Conservation (phyloP, 257 asterid genomes). For the Rauvolfia tetraphylla region DNA sequence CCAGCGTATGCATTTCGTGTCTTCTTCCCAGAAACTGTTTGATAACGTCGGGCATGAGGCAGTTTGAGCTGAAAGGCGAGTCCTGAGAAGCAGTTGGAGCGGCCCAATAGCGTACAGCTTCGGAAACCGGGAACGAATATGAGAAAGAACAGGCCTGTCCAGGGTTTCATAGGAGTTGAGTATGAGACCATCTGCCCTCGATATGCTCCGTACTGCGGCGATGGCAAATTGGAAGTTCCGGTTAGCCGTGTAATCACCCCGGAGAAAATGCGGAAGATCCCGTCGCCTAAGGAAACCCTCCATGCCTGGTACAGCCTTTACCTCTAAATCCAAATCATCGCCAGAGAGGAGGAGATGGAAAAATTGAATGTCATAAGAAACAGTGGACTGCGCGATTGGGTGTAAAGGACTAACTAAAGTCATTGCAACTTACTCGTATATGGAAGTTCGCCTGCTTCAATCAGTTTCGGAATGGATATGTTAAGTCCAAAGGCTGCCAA, state of each 20-base stretch:
- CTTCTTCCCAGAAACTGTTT: constrained; percentile 30
- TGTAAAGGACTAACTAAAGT: not conserved
- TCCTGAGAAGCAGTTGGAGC: constrained; percentile 11
- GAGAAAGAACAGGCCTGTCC: constrained; percentile 9
- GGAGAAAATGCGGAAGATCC: constrained; percentile 24
- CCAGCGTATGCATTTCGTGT: constrained; percentile 27
- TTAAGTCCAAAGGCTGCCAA: constrained; percentile 14
- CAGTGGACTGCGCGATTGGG: not conserved
- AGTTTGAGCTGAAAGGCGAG: not conserved
- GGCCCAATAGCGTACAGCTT: constrained; percentile 22
- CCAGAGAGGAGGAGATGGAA: constrained; percentile 1
- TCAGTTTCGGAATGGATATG: constrained; percentile 14
- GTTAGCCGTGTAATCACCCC: not conserved
- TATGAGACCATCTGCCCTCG: constrained; percentile 21
- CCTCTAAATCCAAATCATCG: constrained; percentile 8
- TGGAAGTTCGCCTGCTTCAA: constrained; percentile 21
- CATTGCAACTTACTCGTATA: constrained; percentile 9
- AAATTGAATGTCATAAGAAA: not conserved
- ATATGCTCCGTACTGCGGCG: not conserved
- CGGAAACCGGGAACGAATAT: constrained; percentile 1
- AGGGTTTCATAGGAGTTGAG: constrained; percentile 25
- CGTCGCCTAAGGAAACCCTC: constrained; percentile 23
- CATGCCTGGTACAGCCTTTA: constrained; percentile 22
- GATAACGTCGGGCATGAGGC: not conserved
- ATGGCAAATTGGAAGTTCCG: not conserved